Evolutionary conservation across 2,329 filamentous ascomycete genomes (phyloP), one percentile per base, ranked within the genome.

Genomic region (Xylogone sp.): DNA sequence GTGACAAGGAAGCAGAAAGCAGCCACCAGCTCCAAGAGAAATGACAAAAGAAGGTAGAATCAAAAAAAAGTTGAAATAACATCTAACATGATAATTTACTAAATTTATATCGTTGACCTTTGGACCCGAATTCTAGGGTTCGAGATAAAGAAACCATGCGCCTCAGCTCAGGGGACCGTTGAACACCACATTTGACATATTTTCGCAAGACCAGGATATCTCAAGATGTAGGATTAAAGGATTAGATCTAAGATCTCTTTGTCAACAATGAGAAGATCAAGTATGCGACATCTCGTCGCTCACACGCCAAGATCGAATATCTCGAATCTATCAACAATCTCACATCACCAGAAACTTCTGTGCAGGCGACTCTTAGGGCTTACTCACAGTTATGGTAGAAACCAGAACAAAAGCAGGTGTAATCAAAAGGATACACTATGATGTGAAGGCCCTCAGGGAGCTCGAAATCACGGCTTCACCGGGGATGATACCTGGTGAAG

Each of bases 331-430:
- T n/a, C n/a, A n/a, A n/a, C n/a, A n/a, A n/a, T n/a, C n/a, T n/a
- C n/a, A n/a, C n/a, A n/a, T n/a, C n/a, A n/a, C n/a, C n/a, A n/a
- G n/a, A n/a, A n/a, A n/a, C n/a, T n/a, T n/a, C n/a, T n/a, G n/a
- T n/a, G n/a, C n/a, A 27, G 10, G 5, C 10, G 6, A 27, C 10
- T 27, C 10, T 45, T 10, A 20, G 19, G n/a, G 21, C 6, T 10
- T 20, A 2, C 21, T 42, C 42, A 22, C 27, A 20, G 16, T n/a
- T n/a, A 51, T 51, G 49, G 49, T 44, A 21, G 20, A 13, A 8
- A 51, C 49, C 19, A 22, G 49, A 21, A 47, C 39, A 18, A 21
- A 34, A 43, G 44, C 31, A 9, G 45, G 49, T 48, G 39, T 20
- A 4, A 47, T 51, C 8, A 13, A 31, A 9, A 19, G 16, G 13